Evolutionary conservation across 805 yeast species (phyloP), one percentile per base, ranked within the genome.

Genomic region (Kodamaea neixiangensis): DNA sequence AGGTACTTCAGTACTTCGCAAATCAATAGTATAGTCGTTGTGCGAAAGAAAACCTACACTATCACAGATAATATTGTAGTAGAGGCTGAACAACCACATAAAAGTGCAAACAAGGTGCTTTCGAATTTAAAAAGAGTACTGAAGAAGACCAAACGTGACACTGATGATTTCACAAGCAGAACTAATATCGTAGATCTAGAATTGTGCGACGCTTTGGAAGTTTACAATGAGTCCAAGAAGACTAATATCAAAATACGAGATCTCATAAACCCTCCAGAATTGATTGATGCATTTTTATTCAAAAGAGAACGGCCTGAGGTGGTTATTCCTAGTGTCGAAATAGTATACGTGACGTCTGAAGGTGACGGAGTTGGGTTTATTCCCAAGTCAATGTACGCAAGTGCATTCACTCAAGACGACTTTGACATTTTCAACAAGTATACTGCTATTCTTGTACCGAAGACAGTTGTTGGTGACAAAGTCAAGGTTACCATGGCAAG

Each of bases 351-450:
- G 35, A 64, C 73, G 1, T 53, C 63, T 0, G 73, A 68, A 44
- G 79, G 75, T 1, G 69, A 65, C 6, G 78, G 79, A 0, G 34
- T 72, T 10, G 78, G 65, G 0, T 39, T 74, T 6, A 55, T 71
- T 1, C 61, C 68, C 14, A 60, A 58, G 46, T 39, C 54, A 3
- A 46, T 51, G 48, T 65, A 66, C 50, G 57, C 55, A 2, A 44
- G 56, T 3, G 53, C 55, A 5, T 55, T 50, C 14, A 14, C 50
- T 1, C 54, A 52, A 3, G 53, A 55, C 11, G 42, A 47, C n/a
- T 56, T 54, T 2, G 53, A 59, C 33, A 55, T 56, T 5, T 48
- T 46, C 34, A 54, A 53, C 34, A 47, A 46, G 37, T 65, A 45
- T 47, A 62, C 68, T 1, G 60, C 71, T 7, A 54, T 72, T 5